phyloP scores from a whole-genome alignment of 352 stramenopile species.

The Phytophthora sp. region DNA sequence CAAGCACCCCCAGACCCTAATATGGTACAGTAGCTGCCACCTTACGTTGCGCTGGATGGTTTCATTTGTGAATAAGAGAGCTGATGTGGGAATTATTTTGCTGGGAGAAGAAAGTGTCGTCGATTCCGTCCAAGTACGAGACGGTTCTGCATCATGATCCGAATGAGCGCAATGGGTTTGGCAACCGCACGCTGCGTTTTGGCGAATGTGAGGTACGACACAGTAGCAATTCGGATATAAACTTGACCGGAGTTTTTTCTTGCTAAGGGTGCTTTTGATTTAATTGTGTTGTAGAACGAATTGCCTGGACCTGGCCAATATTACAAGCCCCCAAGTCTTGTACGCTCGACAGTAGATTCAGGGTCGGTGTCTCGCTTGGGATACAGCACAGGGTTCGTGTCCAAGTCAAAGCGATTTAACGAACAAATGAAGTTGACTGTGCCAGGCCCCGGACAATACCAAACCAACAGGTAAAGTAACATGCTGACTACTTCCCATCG shows the following conservation, averaged over 20 bases:
- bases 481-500: neutral
- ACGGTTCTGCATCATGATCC: conserved; percentile 67
- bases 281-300: conserved; percentile 77
- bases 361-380: conserved; percentile 76
- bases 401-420: conserved; percentile 76
- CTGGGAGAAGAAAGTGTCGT: conserved; percentile 59
- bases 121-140: conserved; percentile 85
- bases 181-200: conserved; percentile 72
- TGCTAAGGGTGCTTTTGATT: too few relatives aligned
- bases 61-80: neutral
- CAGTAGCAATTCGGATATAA: too few relatives aligned
- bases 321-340: conserved; percentile 64
- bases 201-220: conserved; percentile 51
- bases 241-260: too few relatives aligned
- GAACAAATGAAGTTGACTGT: conserved; percentile 52
- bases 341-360: conserved; percentile 67
- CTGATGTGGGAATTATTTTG: neutral
- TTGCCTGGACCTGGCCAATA: conserved; percentile 72
- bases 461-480: conserved; percentile 50
- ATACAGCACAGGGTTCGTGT: conserved; percentile 81
- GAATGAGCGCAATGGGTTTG: conserved; percentile 70
- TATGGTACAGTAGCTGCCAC: too few relatives aligned
- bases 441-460: conserved; percentile 72
- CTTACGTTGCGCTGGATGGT: too few relatives aligned
- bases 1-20: conserved; percentile 26